A percentile compares a stretch with the other conserved stretches of the same genome.
phyloP scores from a whole-genome alignment of 2,329 filamentous ascomycete genomes.

The Ciborinia camelliae region DNA sequence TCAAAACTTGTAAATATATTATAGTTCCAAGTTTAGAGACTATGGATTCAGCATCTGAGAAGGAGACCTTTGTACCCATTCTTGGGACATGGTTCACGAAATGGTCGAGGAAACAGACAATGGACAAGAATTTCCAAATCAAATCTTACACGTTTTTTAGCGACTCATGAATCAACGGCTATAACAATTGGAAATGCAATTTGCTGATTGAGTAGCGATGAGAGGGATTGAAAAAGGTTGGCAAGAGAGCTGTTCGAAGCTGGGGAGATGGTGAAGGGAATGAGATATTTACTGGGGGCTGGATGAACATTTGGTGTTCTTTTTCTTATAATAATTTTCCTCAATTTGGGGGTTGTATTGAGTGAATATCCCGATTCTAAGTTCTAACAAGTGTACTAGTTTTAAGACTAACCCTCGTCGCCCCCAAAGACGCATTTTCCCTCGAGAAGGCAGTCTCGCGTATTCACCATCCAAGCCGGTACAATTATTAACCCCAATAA shows the following conservation, averaged over 20 bases:
- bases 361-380: too few species aligned
- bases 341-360: too few species aligned
- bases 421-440: conserved; percentile 28
- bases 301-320: too few species aligned
- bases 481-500: conserved; percentile 13
- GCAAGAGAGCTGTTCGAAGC: conserved; percentile 28
- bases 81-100: conserved; percentile 12
- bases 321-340: too few species aligned
- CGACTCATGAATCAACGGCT: conserved; percentile 43
- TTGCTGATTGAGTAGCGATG: conserved; percentile 29
- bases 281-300: neutral
- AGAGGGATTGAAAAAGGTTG: conserved; percentile 36
- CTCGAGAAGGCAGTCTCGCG: conserved; percentile 33
- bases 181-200: conserved; percentile 38
- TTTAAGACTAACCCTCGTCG: conserved; percentile 19
- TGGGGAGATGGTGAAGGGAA: conserved; percentile 40
- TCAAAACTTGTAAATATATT: conserved; percentile 53
- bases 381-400: too few species aligned
- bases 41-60: conserved; percentile 41
- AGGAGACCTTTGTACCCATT: neutral
- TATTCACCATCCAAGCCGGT: conserved; percentile 31
- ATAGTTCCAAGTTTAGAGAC: conserved; percentile 51
- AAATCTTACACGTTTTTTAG: conserved; percentile 39
- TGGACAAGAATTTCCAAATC: conserved; percentile 37
- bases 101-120: conserved; percentile 38